phyloP scores from a whole-genome alignment of 495 filamentous ascomycete genomes.

The Neurospora africana region DNA sequence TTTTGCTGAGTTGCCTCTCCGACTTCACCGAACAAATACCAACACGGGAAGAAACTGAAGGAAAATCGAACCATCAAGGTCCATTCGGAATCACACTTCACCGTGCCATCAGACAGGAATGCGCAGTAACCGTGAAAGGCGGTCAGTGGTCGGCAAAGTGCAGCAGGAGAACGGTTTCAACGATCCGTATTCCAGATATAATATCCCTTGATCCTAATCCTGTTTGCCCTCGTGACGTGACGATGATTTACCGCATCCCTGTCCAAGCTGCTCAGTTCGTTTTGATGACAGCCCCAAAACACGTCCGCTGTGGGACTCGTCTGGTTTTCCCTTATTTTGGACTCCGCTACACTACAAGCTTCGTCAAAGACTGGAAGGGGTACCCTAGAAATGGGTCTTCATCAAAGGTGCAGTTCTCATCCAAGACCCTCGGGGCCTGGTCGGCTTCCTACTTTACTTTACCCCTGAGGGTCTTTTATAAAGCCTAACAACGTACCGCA shows the following conservation, averaged over 20 bases:
- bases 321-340: neutral
- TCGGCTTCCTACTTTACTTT: neutral
- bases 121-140: neutral
- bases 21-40: neutral
- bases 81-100: neutral
- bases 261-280: neutral
- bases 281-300: conserved; percentile 8
- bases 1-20: neutral
- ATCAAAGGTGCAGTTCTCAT: neutral
- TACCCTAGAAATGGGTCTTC: neutral
- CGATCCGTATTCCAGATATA: neutral
- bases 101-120: neutral
- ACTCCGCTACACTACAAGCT: neutral
- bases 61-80: neutral
- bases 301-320: conserved; percentile 11
- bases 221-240: conserved; percentile 19
- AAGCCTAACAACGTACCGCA: neutral
- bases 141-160: neutral
- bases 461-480: neutral
- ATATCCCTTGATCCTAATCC: neutral
- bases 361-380: neutral
- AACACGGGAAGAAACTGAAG: neutral
- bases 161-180: neutral
- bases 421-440: neutral
- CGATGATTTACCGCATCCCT: conserved; percentile 11